Base-by-base conservation (phyloP, 805 yeast species). In the Teunomyces barrocoloradensis region DNA sequence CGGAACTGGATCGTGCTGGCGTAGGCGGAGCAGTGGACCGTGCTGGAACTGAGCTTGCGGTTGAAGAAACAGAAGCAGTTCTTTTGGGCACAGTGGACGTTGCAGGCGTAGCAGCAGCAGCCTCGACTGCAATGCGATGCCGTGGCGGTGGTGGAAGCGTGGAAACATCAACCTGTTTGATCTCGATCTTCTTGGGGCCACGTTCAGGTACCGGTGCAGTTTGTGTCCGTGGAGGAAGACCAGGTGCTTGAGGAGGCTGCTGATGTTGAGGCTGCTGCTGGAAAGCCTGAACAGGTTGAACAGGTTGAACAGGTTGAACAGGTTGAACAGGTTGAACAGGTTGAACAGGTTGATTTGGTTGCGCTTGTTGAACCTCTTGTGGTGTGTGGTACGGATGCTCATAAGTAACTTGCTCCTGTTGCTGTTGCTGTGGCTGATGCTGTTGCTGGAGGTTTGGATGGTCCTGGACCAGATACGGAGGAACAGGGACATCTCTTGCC, bases 311-410 rank as follows among this genome's bases (percentile, higher is more conserved):
- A 1, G 15, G 33, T n/a, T 29, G 33, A 12, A n/a, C 15, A 3
- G 33, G 33, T 7, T 29, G 32, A 7, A n/a, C n/a, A n/a, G 32
- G 32, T 7, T 29, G 32, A 29, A 29, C 12, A 9, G 32, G 32
- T n/a, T n/a, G 32, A 29, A 12, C 17, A 15, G 17, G 17, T 15
- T 30, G 34, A 32, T 3, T 9, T 15, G 17, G 34, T 13, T 13
- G 15, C 4, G 10, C 6, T 6, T 13, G 27, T 25, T 25, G 27
- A 6, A 6, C 23, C 23, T 21, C 25, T 9, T 25, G 27, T 1
- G 48, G 49, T 3, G 42, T 50, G 34, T 39, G 53, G 28, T 46
- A 47, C 3, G 72, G 69, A 46, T 59, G 65, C 3, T 81, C 81
- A 6, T 80, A 27, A 3, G 43, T 25, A 13, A 29, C 25, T 20